These are phyloP conservation scores for Sporothrix globosa DNA, from an alignment of 2,329 filamentous ascomycete species.

Conservation along the genomic window DNA sequence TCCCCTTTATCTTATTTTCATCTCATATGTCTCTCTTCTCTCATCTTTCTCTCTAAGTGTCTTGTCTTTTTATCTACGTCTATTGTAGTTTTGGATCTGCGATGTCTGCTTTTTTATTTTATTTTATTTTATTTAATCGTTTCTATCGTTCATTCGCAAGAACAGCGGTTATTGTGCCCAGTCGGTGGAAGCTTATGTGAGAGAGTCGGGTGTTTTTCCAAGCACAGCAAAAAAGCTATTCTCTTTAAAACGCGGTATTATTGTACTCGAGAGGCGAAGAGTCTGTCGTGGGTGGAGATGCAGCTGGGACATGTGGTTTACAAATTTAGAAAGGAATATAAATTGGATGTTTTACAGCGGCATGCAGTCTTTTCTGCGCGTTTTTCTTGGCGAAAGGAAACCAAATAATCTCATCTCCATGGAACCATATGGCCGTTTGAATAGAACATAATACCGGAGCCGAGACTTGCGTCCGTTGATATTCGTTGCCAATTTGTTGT, in stretches of 20 bases:
- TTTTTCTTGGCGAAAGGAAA: no score
- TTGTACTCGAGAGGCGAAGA: neutral
- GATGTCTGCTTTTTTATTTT: slow-evolving; percentile 8
- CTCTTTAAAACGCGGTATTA: slow-evolving; percentile 10
- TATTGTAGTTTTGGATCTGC: slow-evolving; percentile 3
- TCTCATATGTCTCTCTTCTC: neutral
- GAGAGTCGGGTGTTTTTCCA: neutral
- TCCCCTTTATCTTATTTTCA: neutral
- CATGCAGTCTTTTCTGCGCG: no score
- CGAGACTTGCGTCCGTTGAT: no score
- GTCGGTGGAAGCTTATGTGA: neutral
- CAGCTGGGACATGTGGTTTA: slow-evolving; percentile 7
- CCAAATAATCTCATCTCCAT: no score
- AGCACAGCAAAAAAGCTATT: neutral
- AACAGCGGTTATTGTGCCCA: slow-evolving; percentile 8
- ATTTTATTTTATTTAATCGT: neutral
- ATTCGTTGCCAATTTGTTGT: no score
- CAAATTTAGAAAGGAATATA: slow-evolving; percentile 6
- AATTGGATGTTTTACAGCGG: neutral
- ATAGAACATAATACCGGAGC: no score
- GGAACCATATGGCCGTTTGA: no score
- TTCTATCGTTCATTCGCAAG: neutral
- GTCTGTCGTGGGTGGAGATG: neutral
- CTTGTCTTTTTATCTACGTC: neutral
- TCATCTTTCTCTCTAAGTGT: slow-evolving; percentile 8